Evolutionary conservation across 441 rosid genomes (phyloP).

Genomic region (Jatropha podagrica): DNA sequence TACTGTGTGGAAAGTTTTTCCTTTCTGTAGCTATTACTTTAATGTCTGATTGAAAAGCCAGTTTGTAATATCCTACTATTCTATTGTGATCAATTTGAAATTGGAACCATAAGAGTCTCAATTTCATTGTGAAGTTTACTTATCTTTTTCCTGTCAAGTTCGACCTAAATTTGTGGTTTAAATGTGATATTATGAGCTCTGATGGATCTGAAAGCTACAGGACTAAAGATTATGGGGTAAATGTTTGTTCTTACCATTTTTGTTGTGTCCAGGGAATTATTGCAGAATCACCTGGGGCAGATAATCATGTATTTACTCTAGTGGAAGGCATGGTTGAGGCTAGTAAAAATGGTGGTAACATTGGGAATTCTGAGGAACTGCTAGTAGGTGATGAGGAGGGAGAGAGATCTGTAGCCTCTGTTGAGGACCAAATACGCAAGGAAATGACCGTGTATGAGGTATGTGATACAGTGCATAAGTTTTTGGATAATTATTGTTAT

Average conservation of each 20-base stretch:
- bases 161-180: neutral
- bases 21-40: constrained; percentile 4
- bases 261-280: constrained; percentile 65
- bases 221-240: constrained; percentile 6
- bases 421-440: constrained; percentile 82
- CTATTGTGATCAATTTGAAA: neutral
- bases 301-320: constrained; percentile 51
- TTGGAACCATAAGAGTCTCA: neutral
- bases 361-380: constrained; percentile 57
- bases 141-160: constrained; percentile 5
- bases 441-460: constrained; percentile 96
- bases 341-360: constrained; percentile 51
- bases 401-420: constrained; percentile 66
- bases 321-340: constrained; percentile 64
- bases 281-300: constrained; percentile 50
- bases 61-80: neutral
- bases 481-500: neutral
- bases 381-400: constrained; percentile 79
- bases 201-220: constrained; percentile 15
- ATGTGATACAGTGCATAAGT: constrained; percentile 21
- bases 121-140: neutral
- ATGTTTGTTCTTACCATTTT: constrained; percentile 12
- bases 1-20: neutral
- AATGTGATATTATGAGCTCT: neutral
- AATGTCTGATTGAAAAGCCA: neutral